Evolutionary conservation across 768 basidiomycete genomes (phyloP).

Genomic region (Chalciporus chontae): DNA sequence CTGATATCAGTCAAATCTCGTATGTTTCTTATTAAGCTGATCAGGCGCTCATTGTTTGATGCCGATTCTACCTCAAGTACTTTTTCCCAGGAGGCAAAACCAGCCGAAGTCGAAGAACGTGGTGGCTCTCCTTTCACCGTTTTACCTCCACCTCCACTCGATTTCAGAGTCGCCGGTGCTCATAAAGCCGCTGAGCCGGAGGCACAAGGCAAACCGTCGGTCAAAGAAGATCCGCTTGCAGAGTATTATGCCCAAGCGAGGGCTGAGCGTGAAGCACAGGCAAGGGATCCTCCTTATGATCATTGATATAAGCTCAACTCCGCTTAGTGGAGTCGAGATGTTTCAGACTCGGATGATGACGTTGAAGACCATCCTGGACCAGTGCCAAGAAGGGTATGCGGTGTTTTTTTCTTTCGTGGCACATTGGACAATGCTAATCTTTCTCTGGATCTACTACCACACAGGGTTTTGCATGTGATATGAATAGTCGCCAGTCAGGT

Average conservation of each 20-base stretch:
- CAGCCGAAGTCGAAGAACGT: not conserved
- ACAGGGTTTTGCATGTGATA: constrained; percentile 69
- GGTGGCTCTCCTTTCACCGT: constrained; percentile 11
- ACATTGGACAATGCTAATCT: not conserved
- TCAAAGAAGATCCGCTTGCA: constrained; percentile 51
- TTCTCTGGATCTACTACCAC: not conserved
- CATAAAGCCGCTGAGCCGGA: not conserved
- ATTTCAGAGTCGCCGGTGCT: constrained; percentile 5
- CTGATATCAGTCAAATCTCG: constrained; percentile 47
- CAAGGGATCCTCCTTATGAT: constrained; percentile 19
- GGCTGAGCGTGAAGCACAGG: constrained; percentile 43
- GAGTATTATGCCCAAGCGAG: constrained; percentile 61
- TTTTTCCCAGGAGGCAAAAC: constrained; percentile 34
- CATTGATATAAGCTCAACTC: not conserved
- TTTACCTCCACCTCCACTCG: constrained; percentile 26
- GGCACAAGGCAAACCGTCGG: constrained; percentile 1
- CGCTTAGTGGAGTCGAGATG: constrained; percentile 34
- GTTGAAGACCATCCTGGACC: constrained; percentile 21
- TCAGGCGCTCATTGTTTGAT: not conserved
- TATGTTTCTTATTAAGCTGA: constrained; percentile 25
- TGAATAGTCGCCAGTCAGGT: constrained; percentile 33
- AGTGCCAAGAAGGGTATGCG: constrained; percentile 27
- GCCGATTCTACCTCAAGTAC: constrained; percentile 30
- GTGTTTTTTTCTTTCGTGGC: not conserved
- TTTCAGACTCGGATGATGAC: constrained; percentile 33